These are phyloP conservation scores for Nothophytophthora sp. DNA, from an alignment of 352 stramenopile genomes.

Conservation along the genomic window DNA sequence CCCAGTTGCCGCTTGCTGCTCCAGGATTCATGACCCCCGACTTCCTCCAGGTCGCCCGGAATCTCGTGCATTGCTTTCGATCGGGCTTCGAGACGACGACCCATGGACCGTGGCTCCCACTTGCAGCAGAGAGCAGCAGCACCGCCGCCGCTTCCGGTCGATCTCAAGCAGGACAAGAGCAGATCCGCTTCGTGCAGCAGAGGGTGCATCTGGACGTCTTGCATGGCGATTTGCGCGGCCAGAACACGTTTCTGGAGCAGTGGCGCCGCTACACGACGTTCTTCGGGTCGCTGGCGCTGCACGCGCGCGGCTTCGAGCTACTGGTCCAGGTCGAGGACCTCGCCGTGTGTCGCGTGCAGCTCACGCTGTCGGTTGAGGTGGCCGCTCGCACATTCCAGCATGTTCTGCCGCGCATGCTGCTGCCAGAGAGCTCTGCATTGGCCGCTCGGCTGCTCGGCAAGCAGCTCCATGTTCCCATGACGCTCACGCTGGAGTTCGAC, in stretches of 20 bases:
- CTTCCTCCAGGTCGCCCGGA: constrained; percentile 6
- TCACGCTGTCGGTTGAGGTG: constrained; percentile 11
- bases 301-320: constrained; percentile 3
- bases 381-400: constrained; percentile 1
- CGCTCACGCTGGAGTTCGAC: constrained; percentile 18
- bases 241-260: constrained; percentile 29
- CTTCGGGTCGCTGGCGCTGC: constrained; percentile 12
- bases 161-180: constrained; percentile 1
- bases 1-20: background rate
- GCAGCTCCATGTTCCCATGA: constrained; percentile 9
- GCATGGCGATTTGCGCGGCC: constrained; percentile 11
- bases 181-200: constrained; percentile 24
- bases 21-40: background rate
- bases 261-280: constrained; percentile 22
- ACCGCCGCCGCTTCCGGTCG: too few species aligned
- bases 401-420: constrained; percentile 8
- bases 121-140: too few species aligned
- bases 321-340: background rate
- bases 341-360: constrained; percentile 8
- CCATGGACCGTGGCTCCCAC: constrained; percentile 6
- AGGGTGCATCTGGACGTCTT: constrained; percentile 6
- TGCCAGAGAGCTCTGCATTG: constrained; percentile 4
- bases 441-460: constrained; percentile 1
- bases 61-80: constrained; percentile 24
- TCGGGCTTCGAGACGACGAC: constrained; percentile 12